phyloP scores from a whole-genome alignment of 306 rosid species.

The Ormosia emarginata region DNA sequence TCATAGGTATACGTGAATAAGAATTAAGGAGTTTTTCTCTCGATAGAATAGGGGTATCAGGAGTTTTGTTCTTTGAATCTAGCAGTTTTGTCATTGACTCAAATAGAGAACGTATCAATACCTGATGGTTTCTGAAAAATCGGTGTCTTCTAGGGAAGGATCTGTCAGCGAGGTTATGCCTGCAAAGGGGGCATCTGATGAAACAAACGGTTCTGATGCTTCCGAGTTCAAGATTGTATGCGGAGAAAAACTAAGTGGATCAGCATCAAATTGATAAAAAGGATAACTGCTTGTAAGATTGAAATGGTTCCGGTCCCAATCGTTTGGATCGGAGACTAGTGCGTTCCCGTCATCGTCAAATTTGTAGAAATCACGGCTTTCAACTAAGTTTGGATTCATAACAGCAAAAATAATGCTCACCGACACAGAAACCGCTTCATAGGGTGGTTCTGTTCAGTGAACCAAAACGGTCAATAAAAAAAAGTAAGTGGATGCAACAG shows the following conservation, averaged over 20 bases:
- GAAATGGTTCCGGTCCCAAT: background rate
- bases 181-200: background rate
- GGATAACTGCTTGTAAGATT: background rate
- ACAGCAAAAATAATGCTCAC: background rate
- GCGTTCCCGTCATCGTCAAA: background rate
- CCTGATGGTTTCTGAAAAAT: conserved; percentile 38
- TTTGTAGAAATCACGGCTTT: background rate
- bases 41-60: too few species aligned
- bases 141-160: conserved; percentile 30
- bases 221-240: background rate
- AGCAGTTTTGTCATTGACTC: too few species aligned
- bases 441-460: background rate
- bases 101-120: too few species aligned
- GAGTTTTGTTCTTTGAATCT: too few species aligned
- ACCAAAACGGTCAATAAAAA: background rate
- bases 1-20: background rate
- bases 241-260: background rate
- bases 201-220: background rate
- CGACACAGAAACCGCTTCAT: background rate
- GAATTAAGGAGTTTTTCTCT: background rate
- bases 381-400: conserved; percentile 39
- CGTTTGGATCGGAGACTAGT: background rate
- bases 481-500: background rate
- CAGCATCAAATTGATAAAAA: background rate
- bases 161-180: background rate